phyloP scores from a whole-genome alignment of 371 early-diverging fungal genomes.

The Rhizomucor pusillus region DNA sequence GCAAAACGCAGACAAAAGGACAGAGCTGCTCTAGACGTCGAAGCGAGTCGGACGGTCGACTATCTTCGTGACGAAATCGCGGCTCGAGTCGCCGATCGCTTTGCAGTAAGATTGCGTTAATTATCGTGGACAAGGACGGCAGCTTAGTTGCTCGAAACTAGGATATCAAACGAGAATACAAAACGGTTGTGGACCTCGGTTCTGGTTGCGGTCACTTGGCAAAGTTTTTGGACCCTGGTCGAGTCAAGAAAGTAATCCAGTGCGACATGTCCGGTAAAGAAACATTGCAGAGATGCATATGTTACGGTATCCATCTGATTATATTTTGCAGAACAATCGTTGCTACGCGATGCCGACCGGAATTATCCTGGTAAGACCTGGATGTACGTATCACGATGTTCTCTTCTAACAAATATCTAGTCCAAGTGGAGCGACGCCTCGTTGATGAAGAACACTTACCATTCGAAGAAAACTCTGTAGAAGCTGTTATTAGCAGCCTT shows the following conservation, averaged over 20 bases:
- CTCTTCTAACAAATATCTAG: conserved; percentile 22
- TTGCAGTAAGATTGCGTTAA: conserved; percentile 56
- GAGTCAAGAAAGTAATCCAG: conserved; percentile 81
- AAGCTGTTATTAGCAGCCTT: conserved; percentile 83
- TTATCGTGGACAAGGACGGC: neutral
- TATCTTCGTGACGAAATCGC: conserved; percentile 94
- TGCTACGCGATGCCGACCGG: conserved; percentile 63
- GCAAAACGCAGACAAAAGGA: conserved; percentile 78
- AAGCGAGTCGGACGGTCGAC: conserved; percentile 75
- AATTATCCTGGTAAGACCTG: conserved; percentile 61
- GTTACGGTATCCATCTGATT: neutral
- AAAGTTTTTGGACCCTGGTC: conserved; percentile 76
- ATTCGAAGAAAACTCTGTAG: conserved; percentile 80
- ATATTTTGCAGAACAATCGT: conserved; percentile 53
- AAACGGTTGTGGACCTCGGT: conserved; percentile 86
- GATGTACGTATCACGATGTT: conserved; percentile 53
- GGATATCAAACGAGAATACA: conserved; percentile 81
- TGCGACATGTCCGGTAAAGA: conserved; percentile 78
- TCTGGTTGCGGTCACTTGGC: conserved; percentile 87
- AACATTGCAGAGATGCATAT: neutral
- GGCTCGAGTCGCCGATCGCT: conserved; percentile 81
- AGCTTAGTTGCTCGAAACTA: conserved; percentile 2
- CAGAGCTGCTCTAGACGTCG: conserved; percentile 65
- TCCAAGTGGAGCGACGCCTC: conserved; percentile 72
- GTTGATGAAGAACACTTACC: conserved; percentile 83